Base-by-base conservation (phyloP, 768 basidiomycete genomes). In the Epithele typhae region DNA sequence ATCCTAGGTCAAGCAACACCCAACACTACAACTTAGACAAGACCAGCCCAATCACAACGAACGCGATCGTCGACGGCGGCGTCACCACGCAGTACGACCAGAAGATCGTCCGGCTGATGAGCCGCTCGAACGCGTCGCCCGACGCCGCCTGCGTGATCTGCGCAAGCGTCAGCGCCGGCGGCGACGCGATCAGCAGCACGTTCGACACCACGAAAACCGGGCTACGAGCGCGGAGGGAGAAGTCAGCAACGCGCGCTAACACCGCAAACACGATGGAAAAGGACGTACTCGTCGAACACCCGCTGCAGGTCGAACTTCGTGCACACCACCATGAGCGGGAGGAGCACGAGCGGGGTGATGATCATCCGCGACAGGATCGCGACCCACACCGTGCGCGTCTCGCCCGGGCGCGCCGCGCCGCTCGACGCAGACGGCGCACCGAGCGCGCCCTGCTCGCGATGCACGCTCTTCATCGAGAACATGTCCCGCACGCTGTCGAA, bases 1-100 rank as follows among this genome's bases (percentile, higher is more conserved):
- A 30, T 30, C 2, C 11, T 22, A 22, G 7, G 24, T 46, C 17
- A 7, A 15, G 15, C 22, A 12, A 33, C 24, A 24, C 4, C 11
- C 40, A 41, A 38, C n/a, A 17, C 57, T 43, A 84, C n/a, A 79
- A 57, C 53, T 77, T 79, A 1, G 81, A 69, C 10, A 88, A 59
- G 41, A 81, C 47, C 35, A 95, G 64, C 1, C 87, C 92, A 22
- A 89, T 59, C 36, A 94, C 75, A 40, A 94, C 87, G 58, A 83
- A 85, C 15, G 72, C 58, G 45, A 92, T 81, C 44, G 83, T 90
- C n/a, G 85, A 74, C 2, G 89, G 87, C 2, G 93, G 92, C 0
- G 93, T 94, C 46, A 93, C 70, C 25, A 92, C 68, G 55, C 89
- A 92, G 60, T 95, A 97, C 2, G 85, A 77, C 91, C 92, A 93